phyloP scores from a whole-genome alignment of 805 yeast genomes.

The Candida ortonii region DNA sequence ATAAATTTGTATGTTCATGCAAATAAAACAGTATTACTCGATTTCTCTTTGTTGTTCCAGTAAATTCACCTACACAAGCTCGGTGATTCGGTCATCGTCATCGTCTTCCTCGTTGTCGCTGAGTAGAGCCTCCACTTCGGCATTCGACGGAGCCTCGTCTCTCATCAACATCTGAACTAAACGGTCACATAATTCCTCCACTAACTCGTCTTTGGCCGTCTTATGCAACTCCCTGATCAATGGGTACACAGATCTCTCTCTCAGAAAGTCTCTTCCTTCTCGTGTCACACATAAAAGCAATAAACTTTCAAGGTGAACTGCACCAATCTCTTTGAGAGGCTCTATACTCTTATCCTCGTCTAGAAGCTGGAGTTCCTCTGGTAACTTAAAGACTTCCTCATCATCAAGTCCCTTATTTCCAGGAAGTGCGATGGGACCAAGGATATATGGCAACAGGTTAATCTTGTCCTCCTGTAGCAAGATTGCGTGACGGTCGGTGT shows the following conservation, averaged over 20 bases:
- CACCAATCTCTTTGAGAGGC: constrained; percentile 59
- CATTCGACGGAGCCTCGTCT: constrained; percentile 63
- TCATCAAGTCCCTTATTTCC: constrained; percentile 53
- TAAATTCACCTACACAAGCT: constrained; percentile 41
- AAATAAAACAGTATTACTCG: too few species aligned
- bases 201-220: constrained; percentile 37
- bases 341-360: constrained; percentile 78
- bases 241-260: constrained; percentile 83
- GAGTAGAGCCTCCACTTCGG: constrained; percentile 45
- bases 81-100: constrained; percentile 51
- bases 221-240: constrained; percentile 83
- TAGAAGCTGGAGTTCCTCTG: constrained; percentile 81
- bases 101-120: constrained; percentile 46
- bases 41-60: too few species aligned
- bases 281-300: constrained; percentile 76
- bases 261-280: constrained; percentile 67
- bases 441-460: constrained; percentile 75
- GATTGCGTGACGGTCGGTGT: constrained; percentile 60
- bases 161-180: constrained; percentile 89
- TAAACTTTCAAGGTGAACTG: constrained; percentile 75
- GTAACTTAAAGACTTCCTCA: constrained; percentile 83
- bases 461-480: constrained; percentile 60
- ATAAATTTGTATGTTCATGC: too few species aligned
- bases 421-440: constrained; percentile 79
- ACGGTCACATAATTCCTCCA: constrained; percentile 74